phyloP scores from a whole-genome alignment of 2,329 filamentous ascomycete species.

The Cercospora janseana region DNA sequence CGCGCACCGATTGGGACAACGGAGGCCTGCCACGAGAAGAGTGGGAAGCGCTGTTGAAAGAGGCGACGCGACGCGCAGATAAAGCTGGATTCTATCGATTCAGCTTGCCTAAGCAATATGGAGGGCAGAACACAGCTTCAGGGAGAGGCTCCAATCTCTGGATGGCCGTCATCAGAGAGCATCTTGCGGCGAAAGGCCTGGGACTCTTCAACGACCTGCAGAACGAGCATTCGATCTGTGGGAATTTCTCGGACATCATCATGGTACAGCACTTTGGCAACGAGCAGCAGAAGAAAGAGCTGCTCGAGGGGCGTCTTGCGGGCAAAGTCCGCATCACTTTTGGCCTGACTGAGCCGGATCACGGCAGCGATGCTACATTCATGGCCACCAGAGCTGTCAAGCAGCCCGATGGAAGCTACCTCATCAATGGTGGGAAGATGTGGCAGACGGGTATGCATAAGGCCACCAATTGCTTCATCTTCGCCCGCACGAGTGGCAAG shows the following conservation, averaged over 20 bases:
- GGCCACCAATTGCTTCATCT: slow-evolving; percentile 62
- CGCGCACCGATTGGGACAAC: slow-evolving; percentile 61
- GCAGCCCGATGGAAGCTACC: slow-evolving; percentile 50
- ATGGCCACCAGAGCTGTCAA: slow-evolving; percentile 56
- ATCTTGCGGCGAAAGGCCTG: slow-evolving; percentile 59
- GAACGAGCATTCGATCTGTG: slow-evolving; percentile 62
- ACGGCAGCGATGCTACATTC: slow-evolving; percentile 63
- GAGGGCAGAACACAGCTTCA: slow-evolving; percentile 49
- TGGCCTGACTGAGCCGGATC: slow-evolving; percentile 60
- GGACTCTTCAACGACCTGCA: slow-evolving; percentile 64
- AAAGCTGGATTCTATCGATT: slow-evolving; percentile 61
- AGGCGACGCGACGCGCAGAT: slow-evolving; percentile 55
- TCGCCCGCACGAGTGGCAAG: slow-evolving; percentile 57
- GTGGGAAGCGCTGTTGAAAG: slow-evolving; percentile 56
- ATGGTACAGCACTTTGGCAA: slow-evolving; percentile 63
- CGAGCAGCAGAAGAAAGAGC: slow-evolving; percentile 52
- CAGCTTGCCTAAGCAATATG: slow-evolving; percentile 56
- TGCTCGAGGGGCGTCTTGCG: slow-evolving; percentile 54
- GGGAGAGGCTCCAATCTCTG: slow-evolving; percentile 55
- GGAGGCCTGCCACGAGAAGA: slow-evolving; percentile 57
- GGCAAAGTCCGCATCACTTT: slow-evolving; percentile 59
- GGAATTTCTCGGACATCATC: slow-evolving; percentile 61
- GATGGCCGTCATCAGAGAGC: slow-evolving; percentile 62
- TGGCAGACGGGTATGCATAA: slow-evolving; percentile 65
- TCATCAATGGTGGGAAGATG: slow-evolving; percentile 60